A percentile compares a stretch with the other conserved stretches of the same genome.
These are phyloP conservation scores for Ceratocystis ficicola DNA, from an alignment of 2,329 filamentous ascomycete species.

Conservation along the genomic window DNA sequence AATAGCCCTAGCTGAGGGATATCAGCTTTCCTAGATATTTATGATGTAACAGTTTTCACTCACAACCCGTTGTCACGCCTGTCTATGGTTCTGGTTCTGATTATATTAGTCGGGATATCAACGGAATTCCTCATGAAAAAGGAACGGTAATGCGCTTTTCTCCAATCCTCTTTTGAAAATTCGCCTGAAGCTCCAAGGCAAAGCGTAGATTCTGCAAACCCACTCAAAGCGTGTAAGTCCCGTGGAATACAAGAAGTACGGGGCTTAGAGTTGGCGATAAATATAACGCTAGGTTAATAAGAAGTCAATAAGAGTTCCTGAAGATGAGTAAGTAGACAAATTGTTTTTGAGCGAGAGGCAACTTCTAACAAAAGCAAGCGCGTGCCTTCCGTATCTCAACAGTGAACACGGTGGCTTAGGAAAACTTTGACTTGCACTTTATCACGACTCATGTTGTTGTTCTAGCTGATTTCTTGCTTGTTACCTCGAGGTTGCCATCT, in stretches of 20 bases:
- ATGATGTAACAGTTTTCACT: not conserved
- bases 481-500: not conserved
- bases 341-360: not conserved
- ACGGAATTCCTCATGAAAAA: not conserved
- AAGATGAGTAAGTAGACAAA: not conserved
- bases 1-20: not conserved
- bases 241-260: not conserved
- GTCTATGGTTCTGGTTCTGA: no score
- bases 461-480: not conserved
- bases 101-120: no score
- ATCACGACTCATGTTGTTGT: not conserved
- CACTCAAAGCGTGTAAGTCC: not conserved
- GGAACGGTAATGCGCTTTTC: not conserved
- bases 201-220: not conserved
- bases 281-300: not conserved
- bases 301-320: not conserved
- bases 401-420: constrained; percentile 1
- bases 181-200: not conserved
- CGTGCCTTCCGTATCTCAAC: not conserved
- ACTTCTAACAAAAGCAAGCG: not conserved
- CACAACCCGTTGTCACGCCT: no score
- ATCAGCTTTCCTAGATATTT: not conserved
- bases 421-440: not conserved
- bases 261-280: not conserved
- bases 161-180: constrained; percentile 19